These are phyloP conservation scores for Aegilops longissima DNA, from an alignment of 176 grass and related monocot genomes.

Conservation along the genomic window DNA sequence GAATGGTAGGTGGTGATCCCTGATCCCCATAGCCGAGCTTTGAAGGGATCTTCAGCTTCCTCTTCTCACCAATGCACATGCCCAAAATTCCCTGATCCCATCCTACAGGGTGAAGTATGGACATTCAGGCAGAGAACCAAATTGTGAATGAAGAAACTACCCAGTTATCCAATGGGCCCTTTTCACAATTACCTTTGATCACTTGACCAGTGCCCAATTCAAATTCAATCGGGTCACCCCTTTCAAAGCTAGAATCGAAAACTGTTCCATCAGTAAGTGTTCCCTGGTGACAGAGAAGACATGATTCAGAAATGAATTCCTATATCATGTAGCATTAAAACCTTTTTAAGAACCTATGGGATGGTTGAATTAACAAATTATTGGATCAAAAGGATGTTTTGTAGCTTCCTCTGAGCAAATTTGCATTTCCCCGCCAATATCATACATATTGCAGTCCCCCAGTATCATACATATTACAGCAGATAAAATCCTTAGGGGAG, in stretches of 20 bases:
- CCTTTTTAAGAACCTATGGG: neutral
- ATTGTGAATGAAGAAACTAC: neutral
- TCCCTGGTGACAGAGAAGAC: slow-evolving; percentile 55
- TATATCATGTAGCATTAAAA: neutral
- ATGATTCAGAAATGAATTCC: neutral
- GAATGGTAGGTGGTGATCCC: slow-evolving; percentile 89
- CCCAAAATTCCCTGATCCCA: slow-evolving; percentile 97
- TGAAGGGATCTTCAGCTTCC: slow-evolving; percentile 95
- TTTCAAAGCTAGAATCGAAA: slow-evolving; percentile 98
- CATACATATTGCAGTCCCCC: neutral
- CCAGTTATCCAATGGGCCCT: neutral
- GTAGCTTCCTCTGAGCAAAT: neutral
- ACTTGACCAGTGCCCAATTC: slow-evolving; percentile 95
- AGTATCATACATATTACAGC: neutral
- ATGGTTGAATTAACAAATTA: neutral
- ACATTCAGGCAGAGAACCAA: slow-evolving; percentile 10
- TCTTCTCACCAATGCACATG: slow-evolving; percentile 95
- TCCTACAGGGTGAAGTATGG: slow-evolving; percentile 38
- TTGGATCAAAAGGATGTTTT: neutral
- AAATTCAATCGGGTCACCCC: slow-evolving; percentile 97
- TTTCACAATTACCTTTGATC: slow-evolving; percentile 65
- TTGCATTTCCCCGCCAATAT: neutral
- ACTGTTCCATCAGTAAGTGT: slow-evolving; percentile 89
- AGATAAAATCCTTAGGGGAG: neutral
- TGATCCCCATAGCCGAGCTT: slow-evolving; percentile 90